Base-by-base conservation (phyloP, 768 basidiomycete species). In the Boletales sp. region DNA sequence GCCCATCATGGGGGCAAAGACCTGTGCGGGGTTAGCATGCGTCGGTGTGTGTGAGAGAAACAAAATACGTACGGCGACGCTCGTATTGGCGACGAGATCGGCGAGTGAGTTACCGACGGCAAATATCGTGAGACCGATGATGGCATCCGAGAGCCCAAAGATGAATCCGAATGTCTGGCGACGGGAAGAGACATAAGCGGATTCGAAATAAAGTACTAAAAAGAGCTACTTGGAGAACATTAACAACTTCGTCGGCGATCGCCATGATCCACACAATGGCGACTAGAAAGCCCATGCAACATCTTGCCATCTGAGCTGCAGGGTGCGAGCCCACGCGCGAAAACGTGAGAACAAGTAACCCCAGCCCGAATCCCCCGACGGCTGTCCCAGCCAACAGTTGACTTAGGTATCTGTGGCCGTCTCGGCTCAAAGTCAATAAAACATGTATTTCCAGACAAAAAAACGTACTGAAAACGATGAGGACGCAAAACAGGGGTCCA, bases 261-360 rank as follows among this genome's bases (percentile, higher is more conserved):
- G 89, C 93, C 83, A 97, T 94, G 59, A 99, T 97, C 95, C 97
- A 99, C 8, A 97, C 84, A 53, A 97, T 81, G 3, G 93, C 78
- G 24, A 95, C 86, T 18, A 85, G 65, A 71, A 99, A 99, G 0
- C 97, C 95, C 77, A 94, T 85, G 19, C 84, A 86, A 62, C 92
- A 95, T 10, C 94, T 79, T 10, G 79, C 75, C 69, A 93, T 76
- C 49, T 82, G 77, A 40, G 80, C 76, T 13, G 78, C 61, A 6
- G 77, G 73, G 53, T 81, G 75, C 17, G 75, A 72, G 3, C 89
- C 86, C 37, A 78, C 76, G 8, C 78, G 75, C 1, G 79, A 79
- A 59, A 84, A 84, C 0, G 81, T 62, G 6, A 81, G 68, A 2
- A 90, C 85, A 1, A 86, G 66, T 7, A 74, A 61, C 2, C 76